A percentile compares a stretch with the other conserved stretches of the same genome.
Evolutionary conservation across 2,329 filamentous ascomycete species (phyloP).

Genomic region (Fusarium foetens): DNA sequence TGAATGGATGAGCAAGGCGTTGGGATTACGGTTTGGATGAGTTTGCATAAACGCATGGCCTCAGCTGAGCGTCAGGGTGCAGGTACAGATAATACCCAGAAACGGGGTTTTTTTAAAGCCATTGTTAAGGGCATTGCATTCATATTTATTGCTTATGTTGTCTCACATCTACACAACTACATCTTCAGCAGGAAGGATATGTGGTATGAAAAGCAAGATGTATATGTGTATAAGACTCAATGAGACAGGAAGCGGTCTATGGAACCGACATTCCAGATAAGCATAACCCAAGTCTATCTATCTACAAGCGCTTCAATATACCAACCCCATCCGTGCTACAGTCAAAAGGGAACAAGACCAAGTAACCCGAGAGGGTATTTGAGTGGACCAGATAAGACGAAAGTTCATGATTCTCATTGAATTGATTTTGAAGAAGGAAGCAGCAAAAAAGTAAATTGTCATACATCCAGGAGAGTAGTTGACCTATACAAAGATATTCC

Average conservation of each 20-base stretch:
- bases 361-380: conserved; percentile 4
- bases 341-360: conserved; percentile 17
- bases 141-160: background rate
- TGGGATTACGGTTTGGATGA: conserved; percentile 1
- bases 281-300: conserved; percentile 37
- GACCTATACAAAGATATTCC: conserved; percentile 26
- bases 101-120: too few relatives aligned
- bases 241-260: conserved; percentile 11
- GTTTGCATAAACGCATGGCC: background rate
- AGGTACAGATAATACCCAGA: background rate
- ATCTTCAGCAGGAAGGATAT: conserved; percentile 32
- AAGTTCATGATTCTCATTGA: conserved; percentile 46
- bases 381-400: conserved; percentile 37
- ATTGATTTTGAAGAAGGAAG: conserved; percentile 40
- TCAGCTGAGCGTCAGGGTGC: background rate
- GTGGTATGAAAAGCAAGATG: conserved; percentile 31
- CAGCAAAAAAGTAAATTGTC: conserved; percentile 37
- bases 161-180: conserved; percentile 9
- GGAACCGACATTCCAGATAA: conserved; percentile 10
- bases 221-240: conserved; percentile 31
- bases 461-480: conserved; percentile 41
- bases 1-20: conserved; percentile 20
- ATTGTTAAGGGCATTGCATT: background rate
- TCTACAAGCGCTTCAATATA: conserved; percentile 26
- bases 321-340: background rate